These are phyloP conservation scores for Nemania serpens DNA, from an alignment of 2,329 filamentous ascomycete species.

Conservation along the genomic window DNA sequence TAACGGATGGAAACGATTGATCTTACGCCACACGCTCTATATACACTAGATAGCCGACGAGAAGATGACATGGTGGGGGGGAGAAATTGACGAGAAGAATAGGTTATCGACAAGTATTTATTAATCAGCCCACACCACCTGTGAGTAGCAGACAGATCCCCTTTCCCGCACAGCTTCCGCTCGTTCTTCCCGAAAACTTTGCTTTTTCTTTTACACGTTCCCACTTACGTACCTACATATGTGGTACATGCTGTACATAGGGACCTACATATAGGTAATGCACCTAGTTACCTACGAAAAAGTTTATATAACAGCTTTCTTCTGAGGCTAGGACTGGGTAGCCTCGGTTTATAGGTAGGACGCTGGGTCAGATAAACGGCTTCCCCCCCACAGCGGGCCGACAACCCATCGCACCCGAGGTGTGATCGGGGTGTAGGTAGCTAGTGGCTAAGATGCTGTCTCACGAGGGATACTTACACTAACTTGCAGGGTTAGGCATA, in stretches of 20 bases:
- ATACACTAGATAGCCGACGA: slow-evolving; percentile 21
- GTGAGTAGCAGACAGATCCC: not conserved
- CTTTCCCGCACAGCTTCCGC: not conserved
- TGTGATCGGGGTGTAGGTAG: no score
- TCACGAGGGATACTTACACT: not conserved
- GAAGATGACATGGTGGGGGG: not conserved
- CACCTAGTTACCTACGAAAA: not conserved
- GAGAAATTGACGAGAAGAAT: slow-evolving; percentile 1
- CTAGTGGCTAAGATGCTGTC: not conserved
- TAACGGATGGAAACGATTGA: slow-evolving; percentile 17
- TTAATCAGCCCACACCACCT: no score
- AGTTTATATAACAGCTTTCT: not conserved
- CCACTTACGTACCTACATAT: not conserved
- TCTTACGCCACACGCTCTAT: slow-evolving; percentile 15
- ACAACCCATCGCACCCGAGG: slow-evolving; percentile 14
- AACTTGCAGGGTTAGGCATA: no score
- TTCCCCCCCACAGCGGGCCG: slow-evolving; percentile 27
- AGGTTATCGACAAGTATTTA: not conserved
- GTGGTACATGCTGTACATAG: slow-evolving; percentile 1
- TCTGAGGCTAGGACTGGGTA: slow-evolving; percentile 8
- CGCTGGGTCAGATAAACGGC: not conserved
- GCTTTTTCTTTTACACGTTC: not conserved
- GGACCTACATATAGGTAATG: not conserved
- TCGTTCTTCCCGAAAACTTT: not conserved
- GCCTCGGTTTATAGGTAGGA: not conserved